Percentiles rank a stretch among this genome's conserved stretches.
These are phyloP conservation scores for Xylaria arbuscula DNA, from an alignment of 2,329 filamentous ascomycete species.

Conservation along the genomic window DNA sequence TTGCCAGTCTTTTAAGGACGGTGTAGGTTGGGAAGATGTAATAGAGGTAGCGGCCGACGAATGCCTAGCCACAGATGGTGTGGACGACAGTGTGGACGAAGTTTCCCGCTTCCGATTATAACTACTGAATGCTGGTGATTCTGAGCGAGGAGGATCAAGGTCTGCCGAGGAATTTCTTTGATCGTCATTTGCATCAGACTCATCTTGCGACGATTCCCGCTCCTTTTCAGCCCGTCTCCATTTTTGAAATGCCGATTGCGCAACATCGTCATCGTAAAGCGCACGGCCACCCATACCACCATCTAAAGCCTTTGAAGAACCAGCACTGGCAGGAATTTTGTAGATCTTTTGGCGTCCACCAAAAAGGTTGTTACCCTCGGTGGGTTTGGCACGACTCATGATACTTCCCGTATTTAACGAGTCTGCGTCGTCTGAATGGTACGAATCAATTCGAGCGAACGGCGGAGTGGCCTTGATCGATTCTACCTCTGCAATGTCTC, in stretches of 20 bases:
- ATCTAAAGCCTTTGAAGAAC: slow-evolving; percentile 55
- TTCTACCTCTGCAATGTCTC: slow-evolving; percentile 91
- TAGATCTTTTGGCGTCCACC: slow-evolving; percentile 97
- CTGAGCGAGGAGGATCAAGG: slow-evolving; percentile 55
- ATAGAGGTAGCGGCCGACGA: slow-evolving; percentile 92
- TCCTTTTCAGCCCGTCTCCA: slow-evolving; percentile 72
- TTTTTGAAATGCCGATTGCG: slow-evolving; percentile 84
- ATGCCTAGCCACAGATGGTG: slow-evolving; percentile 73
- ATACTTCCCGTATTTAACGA: slow-evolving; percentile 72
- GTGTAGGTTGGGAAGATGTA: slow-evolving; percentile 72
- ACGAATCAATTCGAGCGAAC: slow-evolving; percentile 72
- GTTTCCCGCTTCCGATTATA: slow-evolving; percentile 85
- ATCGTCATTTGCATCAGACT: slow-evolving; percentile 52
- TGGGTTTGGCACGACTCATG: slow-evolving; percentile 85
- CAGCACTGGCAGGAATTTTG: slow-evolving; percentile 73
- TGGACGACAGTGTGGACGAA: slow-evolving; percentile 82
- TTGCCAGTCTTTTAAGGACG: slow-evolving; percentile 64
- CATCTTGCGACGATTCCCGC: slow-evolving; percentile 57
- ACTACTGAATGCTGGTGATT: slow-evolving; percentile 68
- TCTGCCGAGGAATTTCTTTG: slow-evolving; percentile 48
- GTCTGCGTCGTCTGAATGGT: slow-evolving; percentile 74
- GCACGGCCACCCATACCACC: slow-evolving; percentile 72
- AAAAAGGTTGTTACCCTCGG: slow-evolving; percentile 92
- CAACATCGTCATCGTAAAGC: slow-evolving; percentile 88
- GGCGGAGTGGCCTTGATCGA: slow-evolving; percentile 74